A percentile compares a stretch with the other conserved stretches of the same genome.
phyloP scores from a whole-genome alignment of 169 alveolate species.

The Plasmodium berghei region DNA sequence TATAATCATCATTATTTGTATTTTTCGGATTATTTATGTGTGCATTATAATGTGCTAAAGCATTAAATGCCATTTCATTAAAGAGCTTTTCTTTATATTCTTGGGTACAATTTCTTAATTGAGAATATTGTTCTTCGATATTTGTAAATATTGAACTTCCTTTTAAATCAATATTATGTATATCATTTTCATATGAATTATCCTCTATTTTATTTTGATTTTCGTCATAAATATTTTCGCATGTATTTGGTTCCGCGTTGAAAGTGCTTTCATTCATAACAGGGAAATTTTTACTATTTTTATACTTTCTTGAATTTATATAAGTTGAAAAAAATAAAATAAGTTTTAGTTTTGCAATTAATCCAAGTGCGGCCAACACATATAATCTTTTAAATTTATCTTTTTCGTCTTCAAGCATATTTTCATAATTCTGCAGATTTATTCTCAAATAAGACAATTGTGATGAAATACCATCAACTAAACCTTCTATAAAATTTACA shows the following conservation, averaged over 20 bases:
- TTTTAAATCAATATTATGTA: slow-evolving; percentile 10
- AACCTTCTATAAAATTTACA: slow-evolving; percentile 24
- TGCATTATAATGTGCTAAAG: slow-evolving; percentile 15
- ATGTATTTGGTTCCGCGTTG: slow-evolving; percentile 3
- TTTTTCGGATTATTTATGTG: slow-evolving; percentile 12
- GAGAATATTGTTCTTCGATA: slow-evolving; percentile 27
- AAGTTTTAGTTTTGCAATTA: slow-evolving; percentile 73
- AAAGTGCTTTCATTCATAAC: slow-evolving; percentile 29
- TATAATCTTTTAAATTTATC: slow-evolving; percentile 76
- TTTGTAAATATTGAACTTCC: slow-evolving; percentile 5
- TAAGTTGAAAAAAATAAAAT: slow-evolving; percentile 72
- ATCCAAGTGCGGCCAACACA: slow-evolving; percentile 69
- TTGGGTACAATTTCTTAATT: slow-evolving; percentile 16
- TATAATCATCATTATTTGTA: slow-evolving; percentile 12
- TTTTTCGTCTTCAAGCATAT: slow-evolving; percentile 71
- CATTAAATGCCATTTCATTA: slow-evolving; percentile 41
- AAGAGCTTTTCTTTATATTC: slow-evolving; percentile 47
- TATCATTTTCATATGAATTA: slow-evolving; percentile 20
- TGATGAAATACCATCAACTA: slow-evolving; percentile 70
- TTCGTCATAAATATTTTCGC: slow-evolving; percentile 42
- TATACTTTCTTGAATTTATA: slow-evolving; percentile 46
- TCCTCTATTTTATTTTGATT: background rate
- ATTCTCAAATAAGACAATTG: slow-evolving; percentile 78
- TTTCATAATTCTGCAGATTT: slow-evolving; percentile 73
- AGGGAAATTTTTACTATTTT: slow-evolving; percentile 31